Evolutionary conservation across 176 grass and related monocot species (phyloP).

Genomic region (Carex kokanica): DNA sequence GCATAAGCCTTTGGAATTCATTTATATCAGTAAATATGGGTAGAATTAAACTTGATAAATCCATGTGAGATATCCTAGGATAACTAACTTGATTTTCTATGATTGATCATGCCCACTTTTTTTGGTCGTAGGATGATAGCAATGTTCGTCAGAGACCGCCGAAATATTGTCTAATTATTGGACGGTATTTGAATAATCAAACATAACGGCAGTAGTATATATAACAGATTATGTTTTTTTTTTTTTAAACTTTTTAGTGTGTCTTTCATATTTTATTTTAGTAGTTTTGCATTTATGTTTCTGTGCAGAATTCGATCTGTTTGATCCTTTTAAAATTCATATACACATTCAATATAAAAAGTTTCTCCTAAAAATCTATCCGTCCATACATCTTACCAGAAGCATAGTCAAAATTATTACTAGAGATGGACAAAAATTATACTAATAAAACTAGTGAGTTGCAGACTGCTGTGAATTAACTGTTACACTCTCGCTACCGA

Average conservation of each 20-base stretch:
- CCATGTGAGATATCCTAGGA: background rate
- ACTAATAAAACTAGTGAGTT: too few relatives aligned
- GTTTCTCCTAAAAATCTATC: too few relatives aligned
- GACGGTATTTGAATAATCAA: background rate
- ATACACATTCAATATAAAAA: background rate
- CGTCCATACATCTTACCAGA: too few relatives aligned
- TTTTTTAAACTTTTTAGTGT: background rate
- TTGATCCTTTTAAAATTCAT: background rate
- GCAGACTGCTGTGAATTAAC: too few relatives aligned
- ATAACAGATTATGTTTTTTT: background rate
- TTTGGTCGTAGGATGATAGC: background rate
- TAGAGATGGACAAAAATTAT: too few relatives aligned
- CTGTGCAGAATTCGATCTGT: background rate
- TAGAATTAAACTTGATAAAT: background rate
- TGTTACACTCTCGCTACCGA: too few relatives aligned
- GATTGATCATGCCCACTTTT: background rate
- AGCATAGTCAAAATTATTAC: too few relatives aligned
- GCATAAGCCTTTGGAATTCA: background rate
- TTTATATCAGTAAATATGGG: background rate
- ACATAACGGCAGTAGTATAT: background rate
- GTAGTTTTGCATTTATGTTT: background rate
- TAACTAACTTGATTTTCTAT: background rate
- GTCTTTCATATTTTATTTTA: background rate
- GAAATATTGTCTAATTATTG: background rate
- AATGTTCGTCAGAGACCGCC: conserved; percentile 4